Conservation (phyloP, 805 yeast genomes). For the Metschnikowia santaceciliae region DNA sequence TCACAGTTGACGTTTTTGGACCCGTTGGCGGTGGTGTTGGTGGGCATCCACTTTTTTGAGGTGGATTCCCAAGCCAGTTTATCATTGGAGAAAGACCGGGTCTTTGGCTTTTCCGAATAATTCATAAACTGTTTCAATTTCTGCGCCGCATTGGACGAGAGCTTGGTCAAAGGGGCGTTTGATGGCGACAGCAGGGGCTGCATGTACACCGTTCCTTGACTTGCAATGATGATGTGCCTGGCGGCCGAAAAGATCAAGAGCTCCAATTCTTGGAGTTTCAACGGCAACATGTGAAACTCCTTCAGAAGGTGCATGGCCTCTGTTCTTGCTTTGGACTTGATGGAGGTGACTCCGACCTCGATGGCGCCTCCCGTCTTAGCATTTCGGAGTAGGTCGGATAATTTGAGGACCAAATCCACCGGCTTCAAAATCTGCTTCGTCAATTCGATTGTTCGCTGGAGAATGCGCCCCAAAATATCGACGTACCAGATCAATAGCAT, state of each 20-base stretch:
- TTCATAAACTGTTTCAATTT: not conserved
- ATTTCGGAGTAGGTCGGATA: not conserved
- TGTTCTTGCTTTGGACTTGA: not conserved
- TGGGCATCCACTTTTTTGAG: conserved; percentile 1
- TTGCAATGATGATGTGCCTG: not conserved
- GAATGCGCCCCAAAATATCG: not conserved
- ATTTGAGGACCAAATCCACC: not conserved
- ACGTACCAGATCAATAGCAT: conserved; percentile 1
- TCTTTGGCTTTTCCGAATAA: not conserved
- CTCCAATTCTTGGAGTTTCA: conserved; percentile 3
- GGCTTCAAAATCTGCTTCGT: not conserved
- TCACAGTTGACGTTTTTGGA: not conserved
- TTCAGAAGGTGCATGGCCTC: conserved; percentile 2
- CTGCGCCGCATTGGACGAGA: not conserved
- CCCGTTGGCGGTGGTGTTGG: not conserved
- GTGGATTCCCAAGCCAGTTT: not conserved
- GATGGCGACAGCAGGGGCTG: not conserved
- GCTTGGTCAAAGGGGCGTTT: not conserved
- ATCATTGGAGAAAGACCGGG: not conserved
- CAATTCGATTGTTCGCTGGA: not conserved
- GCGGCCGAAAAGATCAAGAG: not conserved
- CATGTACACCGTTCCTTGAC: not conserved
- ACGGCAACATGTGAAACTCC: conserved; percentile 2
- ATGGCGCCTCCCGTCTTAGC: not conserved
- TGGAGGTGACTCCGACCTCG: not conserved